Evolutionary conservation across 2,329 filamentous ascomycete species (phyloP), one percentile per base, ranked within the genome.

Genomic region (Xylaria sp.): DNA sequence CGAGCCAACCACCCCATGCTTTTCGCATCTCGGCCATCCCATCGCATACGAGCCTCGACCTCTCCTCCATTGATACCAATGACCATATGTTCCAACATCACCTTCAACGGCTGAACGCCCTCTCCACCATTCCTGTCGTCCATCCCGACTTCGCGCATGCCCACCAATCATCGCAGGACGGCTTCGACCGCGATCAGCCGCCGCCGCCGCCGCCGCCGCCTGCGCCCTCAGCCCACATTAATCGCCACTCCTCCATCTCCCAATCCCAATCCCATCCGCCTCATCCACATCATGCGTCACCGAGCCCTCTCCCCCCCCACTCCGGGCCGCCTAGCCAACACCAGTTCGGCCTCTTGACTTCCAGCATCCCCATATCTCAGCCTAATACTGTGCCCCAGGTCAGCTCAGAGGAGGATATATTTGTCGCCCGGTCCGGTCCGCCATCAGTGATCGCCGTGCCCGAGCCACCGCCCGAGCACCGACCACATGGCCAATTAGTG

Each of bases 401-500:
- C 47, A 78, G 76, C 64, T 75, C 77, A 51, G 79, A 81, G 17
- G 79, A 81, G 15, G 78, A 81, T 69, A 70, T 78, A 31, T 80
- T 79, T 72, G 55, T 49, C 44, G 64, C 67, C 15, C 63, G 67
- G 42, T 63, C 69, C 27, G 51, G 61, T 5, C 70, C 72, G n/a
- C 61, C 58, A n/a, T 72, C 73, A 22, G 69, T 74, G 5, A 65
- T 68, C 5, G 27, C 70, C 6, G 39, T 58, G 11, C 70, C 77
- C 39, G 79, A 80, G 47, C 76, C 78, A 2, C 67, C 76, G 22
- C 79, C 77, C 22, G 80, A 82, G 31, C 78, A 81, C 44, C 81
- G 81, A 69, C 82, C 80, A 51, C 81, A 85, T 72, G 83, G 84
- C n/a, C 85, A 86, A 73, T 79, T 86, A 65, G 82, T 84, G 55